phyloP scores from a whole-genome alignment of 2,329 filamentous ascomycete genomes.

The Penicillium sp. region DNA sequence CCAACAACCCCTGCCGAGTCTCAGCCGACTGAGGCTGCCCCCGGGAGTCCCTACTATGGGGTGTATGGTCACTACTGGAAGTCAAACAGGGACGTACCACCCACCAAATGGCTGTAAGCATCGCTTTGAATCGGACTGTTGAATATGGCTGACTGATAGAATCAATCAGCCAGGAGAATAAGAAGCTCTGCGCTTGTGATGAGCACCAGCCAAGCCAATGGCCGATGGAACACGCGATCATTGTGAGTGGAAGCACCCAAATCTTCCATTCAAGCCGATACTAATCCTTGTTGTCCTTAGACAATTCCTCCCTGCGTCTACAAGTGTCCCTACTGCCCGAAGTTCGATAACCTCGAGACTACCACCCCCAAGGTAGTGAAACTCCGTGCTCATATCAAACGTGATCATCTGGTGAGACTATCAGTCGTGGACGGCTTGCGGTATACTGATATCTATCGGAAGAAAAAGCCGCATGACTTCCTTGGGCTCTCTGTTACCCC shows the following conservation, averaged over 20 bases:
- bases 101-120: neutral
- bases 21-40: neutral
- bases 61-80: neutral
- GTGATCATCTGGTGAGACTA: neutral
- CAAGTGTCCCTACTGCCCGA: neutral
- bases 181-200: neutral
- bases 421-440: neutral
- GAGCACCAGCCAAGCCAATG: neutral
- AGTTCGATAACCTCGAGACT: neutral
- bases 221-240: neutral
- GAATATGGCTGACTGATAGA: neutral
- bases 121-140: neutral
- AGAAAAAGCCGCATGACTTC: neutral
- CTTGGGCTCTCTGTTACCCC: neutral
- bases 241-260: neutral
- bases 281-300: neutral
- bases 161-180: neutral
- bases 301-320: neutral
- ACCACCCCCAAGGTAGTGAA: neutral
- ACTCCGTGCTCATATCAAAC: neutral
- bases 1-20: neutral
- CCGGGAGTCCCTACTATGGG: neutral
- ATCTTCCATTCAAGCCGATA: neutral
- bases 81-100: neutral
- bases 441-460: neutral